Conservation (phyloP, 208 protist genomes). For the Wallacemonas sp. region DNA sequence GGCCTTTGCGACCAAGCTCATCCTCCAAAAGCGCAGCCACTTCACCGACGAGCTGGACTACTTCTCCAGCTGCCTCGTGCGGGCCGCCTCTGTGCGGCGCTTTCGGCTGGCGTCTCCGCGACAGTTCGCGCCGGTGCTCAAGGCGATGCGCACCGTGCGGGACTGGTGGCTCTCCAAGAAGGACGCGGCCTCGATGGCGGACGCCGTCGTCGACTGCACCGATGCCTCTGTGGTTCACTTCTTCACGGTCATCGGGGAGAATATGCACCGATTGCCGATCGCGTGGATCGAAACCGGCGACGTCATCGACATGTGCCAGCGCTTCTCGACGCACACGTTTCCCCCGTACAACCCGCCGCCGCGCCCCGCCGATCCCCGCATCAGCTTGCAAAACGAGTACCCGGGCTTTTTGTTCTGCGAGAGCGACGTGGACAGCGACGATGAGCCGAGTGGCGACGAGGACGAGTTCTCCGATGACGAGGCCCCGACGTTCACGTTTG, state of each 20-base stretch:
- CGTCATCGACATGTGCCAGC: constrained; percentile 87
- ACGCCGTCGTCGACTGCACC: constrained; percentile 50
- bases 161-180: constrained; percentile 76
- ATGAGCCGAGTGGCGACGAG: constrained; percentile 80
- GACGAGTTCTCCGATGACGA: constrained; percentile 92
- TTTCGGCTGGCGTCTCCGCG: constrained; percentile 74
- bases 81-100: constrained; percentile 57
- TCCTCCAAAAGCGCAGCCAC: constrained; percentile 51
- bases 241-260: constrained; percentile 76
- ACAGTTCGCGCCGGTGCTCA: constrained; percentile 83
- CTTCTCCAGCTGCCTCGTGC: constrained; percentile 65
- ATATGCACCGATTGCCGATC: constrained; percentile 87
- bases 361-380: constrained; percentile 85
- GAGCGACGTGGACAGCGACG: constrained; percentile 87
- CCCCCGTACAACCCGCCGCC: constrained; percentile 85
- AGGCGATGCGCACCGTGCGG: constrained; percentile 80
- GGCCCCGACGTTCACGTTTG: constrained; percentile 86
- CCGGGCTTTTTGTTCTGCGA: constrained; percentile 89
- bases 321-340: constrained; percentile 63
- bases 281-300: constrained; percentile 93
- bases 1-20: constrained; percentile 68
- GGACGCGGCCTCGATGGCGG: constrained; percentile 57
- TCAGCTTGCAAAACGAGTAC: constrained; percentile 87
- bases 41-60: constrained; percentile 85
- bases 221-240: constrained; percentile 73